A percentile compares a stretch with the other conserved stretches of the same genome.
Conservation (phyloP, 2,329 filamentous ascomycete genomes). For the Xylaria sp. region DNA sequence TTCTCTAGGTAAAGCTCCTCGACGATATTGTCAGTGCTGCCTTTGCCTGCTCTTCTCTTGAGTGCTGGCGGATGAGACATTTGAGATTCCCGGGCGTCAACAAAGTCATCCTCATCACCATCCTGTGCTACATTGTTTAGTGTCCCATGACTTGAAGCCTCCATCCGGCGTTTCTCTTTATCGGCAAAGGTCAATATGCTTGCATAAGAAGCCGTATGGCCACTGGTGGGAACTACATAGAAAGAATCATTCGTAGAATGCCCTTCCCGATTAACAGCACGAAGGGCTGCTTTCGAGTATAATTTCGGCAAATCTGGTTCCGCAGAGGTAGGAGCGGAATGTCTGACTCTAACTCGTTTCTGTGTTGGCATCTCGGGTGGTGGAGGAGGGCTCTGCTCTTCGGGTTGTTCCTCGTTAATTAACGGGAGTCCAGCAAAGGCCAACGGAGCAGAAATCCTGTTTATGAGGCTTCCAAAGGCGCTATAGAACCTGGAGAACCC, state of each 20-base stretch:
- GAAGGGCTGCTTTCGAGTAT: slow-evolving; percentile 86
- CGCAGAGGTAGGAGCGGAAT: slow-evolving; percentile 50
- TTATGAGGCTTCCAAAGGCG: slow-evolving; percentile 89
- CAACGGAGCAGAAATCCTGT: slow-evolving; percentile 86
- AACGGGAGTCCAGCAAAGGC: slow-evolving; percentile 94
- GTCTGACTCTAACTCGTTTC: slow-evolving; percentile 53
- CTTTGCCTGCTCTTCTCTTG: slow-evolving; percentile 56
- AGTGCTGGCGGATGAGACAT: slow-evolving; percentile 56
- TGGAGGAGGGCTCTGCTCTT: slow-evolving; percentile 55
- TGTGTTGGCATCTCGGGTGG: slow-evolving; percentile 54
- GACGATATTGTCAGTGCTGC: slow-evolving; percentile 67
- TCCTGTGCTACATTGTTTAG: slow-evolving; percentile 58
- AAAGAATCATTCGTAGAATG: slow-evolving; percentile 79
- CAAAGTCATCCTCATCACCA: slow-evolving; percentile 86
- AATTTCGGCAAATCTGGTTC: slow-evolving; percentile 85
- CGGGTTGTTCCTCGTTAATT: slow-evolving; percentile 59
- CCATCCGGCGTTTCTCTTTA: slow-evolving; percentile 71
- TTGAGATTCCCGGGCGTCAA: slow-evolving; percentile 81
- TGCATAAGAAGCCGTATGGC: slow-evolving; percentile 92
- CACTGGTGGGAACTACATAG: slow-evolving; percentile 92
- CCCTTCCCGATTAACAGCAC: slow-evolving; percentile 77
- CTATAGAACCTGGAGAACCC: slow-evolving; percentile 92
- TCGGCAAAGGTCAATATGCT: slow-evolving; percentile 81
- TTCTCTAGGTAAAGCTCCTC: slow-evolving; percentile 94
- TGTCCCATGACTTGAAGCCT: slow-evolving; percentile 59